Percentiles rank a stretch among this genome's conserved stretches.
These are phyloP conservation scores for Tubosaeta brunneosetosa DNA, from an alignment of 768 basidiomycete genomes.

Conservation along the genomic window DNA sequence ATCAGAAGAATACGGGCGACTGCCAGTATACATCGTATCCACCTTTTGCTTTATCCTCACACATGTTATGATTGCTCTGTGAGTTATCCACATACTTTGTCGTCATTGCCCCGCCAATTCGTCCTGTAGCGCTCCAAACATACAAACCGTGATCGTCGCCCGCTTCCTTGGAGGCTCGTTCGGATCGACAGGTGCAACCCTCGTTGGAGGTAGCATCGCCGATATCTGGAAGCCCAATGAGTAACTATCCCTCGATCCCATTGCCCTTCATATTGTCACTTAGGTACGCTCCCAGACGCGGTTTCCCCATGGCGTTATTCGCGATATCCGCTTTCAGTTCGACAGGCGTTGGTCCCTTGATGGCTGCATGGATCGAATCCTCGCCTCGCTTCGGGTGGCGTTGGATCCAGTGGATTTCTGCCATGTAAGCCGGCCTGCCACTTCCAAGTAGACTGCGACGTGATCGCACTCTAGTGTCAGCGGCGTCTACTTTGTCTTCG, in stretches of 20 bases:
- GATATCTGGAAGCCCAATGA: slow-evolving; percentile 64
- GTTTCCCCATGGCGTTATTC: slow-evolving; percentile 75
- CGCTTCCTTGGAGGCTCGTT: slow-evolving; percentile 65
- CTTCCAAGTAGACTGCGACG: neutral
- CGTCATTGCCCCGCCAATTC: slow-evolving; percentile 3
- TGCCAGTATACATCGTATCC: slow-evolving; percentile 53
- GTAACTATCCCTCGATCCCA: slow-evolving; percentile 32
- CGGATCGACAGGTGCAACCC: slow-evolving; percentile 65
- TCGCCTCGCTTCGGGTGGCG: slow-evolving; percentile 60
- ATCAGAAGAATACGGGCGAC: slow-evolving; percentile 69
- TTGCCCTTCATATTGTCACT: slow-evolving; percentile 2
- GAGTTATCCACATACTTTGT: slow-evolving; percentile 3
- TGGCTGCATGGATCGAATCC: slow-evolving; percentile 65
- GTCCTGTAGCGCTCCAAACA: slow-evolving; percentile 34
- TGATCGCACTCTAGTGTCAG: slow-evolving; percentile 38
- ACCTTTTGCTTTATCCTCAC: slow-evolving; percentile 45
- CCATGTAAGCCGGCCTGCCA: slow-evolving; percentile 41
- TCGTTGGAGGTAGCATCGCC: slow-evolving; percentile 72
- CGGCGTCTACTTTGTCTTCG: slow-evolving; percentile 44
- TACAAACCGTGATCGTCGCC: slow-evolving; percentile 60
- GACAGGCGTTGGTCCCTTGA: slow-evolving; percentile 58
- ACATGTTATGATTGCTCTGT: slow-evolving; percentile 40
- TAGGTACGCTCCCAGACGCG: slow-evolving; percentile 46
- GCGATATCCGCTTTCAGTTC: slow-evolving; percentile 55
- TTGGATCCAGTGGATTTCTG: slow-evolving; percentile 82